phyloP scores from a whole-genome alignment of 1,139 yeast genomes.

The Torulaspora globosa region DNA sequence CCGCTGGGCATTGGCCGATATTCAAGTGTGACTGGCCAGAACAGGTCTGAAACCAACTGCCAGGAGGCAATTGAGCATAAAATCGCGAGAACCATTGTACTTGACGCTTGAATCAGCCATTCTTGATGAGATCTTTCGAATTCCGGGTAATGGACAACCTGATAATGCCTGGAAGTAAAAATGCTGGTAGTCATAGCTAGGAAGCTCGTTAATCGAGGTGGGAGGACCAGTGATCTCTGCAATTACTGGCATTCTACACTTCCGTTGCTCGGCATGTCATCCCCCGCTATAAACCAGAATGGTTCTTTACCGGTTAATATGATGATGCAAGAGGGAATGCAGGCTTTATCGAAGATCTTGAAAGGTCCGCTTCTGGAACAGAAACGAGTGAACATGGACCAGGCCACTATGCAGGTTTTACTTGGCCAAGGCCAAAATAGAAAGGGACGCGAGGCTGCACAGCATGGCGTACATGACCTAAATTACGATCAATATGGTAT shows the following conservation, averaged over 20 bases:
- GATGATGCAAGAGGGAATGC: constrained; percentile 38
- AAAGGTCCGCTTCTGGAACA: constrained; percentile 31
- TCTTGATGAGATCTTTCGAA: background rate
- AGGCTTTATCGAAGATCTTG: constrained; percentile 32
- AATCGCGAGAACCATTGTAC: background rate
- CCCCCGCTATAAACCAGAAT: constrained; percentile 27
- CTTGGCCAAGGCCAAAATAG: constrained; percentile 4
- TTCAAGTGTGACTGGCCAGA: background rate
- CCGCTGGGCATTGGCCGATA: no score
- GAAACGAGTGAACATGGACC: constrained; percentile 20
- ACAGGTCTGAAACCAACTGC: background rate
- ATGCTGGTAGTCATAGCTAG: background rate
- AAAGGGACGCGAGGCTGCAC: background rate
- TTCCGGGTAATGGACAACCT: constrained; percentile 1
- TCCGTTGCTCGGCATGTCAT: constrained; percentile 5
- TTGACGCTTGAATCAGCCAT: background rate
- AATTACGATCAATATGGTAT: background rate
- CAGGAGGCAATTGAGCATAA: background rate
- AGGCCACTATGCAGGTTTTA: constrained; percentile 28
- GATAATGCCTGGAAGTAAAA: background rate
- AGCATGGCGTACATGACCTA: background rate
- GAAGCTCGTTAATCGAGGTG: no score
- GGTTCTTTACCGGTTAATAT: constrained; percentile 34
- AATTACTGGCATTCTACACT: background rate
- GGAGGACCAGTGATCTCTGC: no score